Evolutionary conservation across 257 asterid species (phyloP).

Genomic region (Thymus mandschuricus): DNA sequence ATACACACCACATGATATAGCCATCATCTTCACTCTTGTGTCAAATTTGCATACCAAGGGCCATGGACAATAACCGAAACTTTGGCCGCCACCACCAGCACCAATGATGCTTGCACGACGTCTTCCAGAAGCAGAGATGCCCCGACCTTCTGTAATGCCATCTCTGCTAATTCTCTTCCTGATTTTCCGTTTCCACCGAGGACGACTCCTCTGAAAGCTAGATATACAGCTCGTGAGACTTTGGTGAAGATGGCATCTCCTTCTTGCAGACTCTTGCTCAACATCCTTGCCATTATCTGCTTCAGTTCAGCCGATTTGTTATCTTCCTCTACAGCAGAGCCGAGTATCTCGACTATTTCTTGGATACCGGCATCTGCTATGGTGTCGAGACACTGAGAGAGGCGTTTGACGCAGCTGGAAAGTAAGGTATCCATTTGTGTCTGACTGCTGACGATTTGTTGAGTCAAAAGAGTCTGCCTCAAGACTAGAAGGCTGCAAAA

Average conservation of each 20-base stretch:
- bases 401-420: slow-evolving; percentile 46
- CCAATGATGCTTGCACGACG: slow-evolving; percentile 56
- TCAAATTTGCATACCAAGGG: slow-evolving; percentile 70
- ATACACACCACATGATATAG: slow-evolving; percentile 25
- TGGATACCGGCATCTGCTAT: slow-evolving; percentile 65
- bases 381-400: slow-evolving; percentile 61
- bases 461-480: slow-evolving; percentile 69
- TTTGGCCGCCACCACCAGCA: slow-evolving; percentile 54
- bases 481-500: slow-evolving; percentile 58
- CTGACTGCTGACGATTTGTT: slow-evolving; percentile 51
- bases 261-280: slow-evolving; percentile 80
- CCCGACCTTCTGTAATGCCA: slow-evolving; percentile 76
- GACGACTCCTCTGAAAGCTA: slow-evolving; percentile 65
- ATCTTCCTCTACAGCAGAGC: slow-evolving; percentile 38
- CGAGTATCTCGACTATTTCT: slow-evolving; percentile 56
- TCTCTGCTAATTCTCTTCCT: slow-evolving; percentile 67
- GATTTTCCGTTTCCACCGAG: slow-evolving; percentile 60
- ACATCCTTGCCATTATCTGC: slow-evolving; percentile 79
- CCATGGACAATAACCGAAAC: slow-evolving; percentile 77
- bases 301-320: slow-evolving; percentile 40
- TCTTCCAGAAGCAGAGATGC: slow-evolving; percentile 54
- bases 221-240: slow-evolving; percentile 63
- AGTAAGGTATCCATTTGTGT: slow-evolving; percentile 60
- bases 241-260: slow-evolving; percentile 65
- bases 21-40: slow-evolving; percentile 13